Evolutionary conservation across 2,329 filamentous ascomycete species (phyloP), one percentile per base, ranked within the genome.

Genomic region (Gremmenia infestans): DNA sequence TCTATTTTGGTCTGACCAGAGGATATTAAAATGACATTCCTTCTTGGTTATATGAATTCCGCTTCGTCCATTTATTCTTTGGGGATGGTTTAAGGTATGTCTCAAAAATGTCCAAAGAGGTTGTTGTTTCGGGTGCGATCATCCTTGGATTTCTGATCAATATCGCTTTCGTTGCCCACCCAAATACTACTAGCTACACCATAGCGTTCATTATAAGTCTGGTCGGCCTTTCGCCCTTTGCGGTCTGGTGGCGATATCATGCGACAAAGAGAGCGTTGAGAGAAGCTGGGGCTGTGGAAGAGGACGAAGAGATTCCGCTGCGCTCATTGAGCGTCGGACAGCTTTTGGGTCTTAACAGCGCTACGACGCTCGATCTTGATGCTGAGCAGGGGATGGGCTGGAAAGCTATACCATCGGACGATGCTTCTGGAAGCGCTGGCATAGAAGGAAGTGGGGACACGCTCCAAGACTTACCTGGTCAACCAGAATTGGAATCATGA

Each of bases 131-230:
- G 14, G 52, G 57, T 28, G 63, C 63, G 7, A 63, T 65, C 11
- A 57, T 65, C 23, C 40, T 61, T 14, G 59, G 61, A 2, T 63
- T 65, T 35, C 42, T 60, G 11, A 39, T 60, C 48, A 65, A 65
- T 25, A 49, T 65, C 25, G 11, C 58, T 23, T 65, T 57, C 36
- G 59, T 65, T 25, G 60, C 59, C 6, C 63, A 65, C 40, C 63
- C 63, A 11, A 48, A 61, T 50, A 53, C 55, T 23, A 48, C n/a
- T 35, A 61, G 58, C 23, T 65, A 63, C 52, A 65, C 63, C 5
- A 47, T 63, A 35, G 59, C 56, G 3, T 65, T 65, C 46, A 42
- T 59, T 15, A 43, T 62, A 37, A 60, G 60, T 12, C 48, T 65
- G 5, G 19, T 52, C 1, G 28, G 49, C 5, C 28, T 63, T 5